Conservation (phyloP, 441 rosid genomes). For the Hura crepitans region DNA sequence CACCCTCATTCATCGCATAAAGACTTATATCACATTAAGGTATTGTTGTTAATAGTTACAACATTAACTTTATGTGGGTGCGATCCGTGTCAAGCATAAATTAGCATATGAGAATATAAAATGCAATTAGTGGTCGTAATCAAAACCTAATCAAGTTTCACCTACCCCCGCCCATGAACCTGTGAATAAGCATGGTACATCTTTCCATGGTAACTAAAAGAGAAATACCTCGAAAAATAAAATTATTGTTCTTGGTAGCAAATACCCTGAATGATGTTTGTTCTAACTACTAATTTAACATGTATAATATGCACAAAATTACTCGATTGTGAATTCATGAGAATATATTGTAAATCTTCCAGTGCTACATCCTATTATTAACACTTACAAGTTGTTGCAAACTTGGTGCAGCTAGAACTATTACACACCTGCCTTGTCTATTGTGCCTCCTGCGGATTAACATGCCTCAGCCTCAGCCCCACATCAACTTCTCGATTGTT, state of each 20-base stretch:
- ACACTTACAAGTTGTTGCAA: slow-evolving; percentile 10
- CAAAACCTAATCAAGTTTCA: no score
- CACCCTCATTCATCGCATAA: neutral
- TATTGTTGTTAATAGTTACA: neutral
- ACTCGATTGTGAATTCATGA: slow-evolving; percentile 1
- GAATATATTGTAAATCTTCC: slow-evolving; percentile 3
- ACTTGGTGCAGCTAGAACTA: slow-evolving; percentile 12
- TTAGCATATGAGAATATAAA: neutral
- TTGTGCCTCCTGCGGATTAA: slow-evolving; percentile 37
- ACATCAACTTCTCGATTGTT: slow-evolving; percentile 45
- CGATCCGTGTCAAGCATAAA: neutral
- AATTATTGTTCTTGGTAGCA: neutral
- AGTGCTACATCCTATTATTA: slow-evolving; percentile 17
- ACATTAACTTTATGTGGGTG: neutral
- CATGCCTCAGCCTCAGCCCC: slow-evolving; percentile 59
- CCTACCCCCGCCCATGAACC: no score
- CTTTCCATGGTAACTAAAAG: neutral
- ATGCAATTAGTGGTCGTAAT: neutral
- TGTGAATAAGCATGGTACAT: neutral
- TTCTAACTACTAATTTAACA: slow-evolving; percentile 21
- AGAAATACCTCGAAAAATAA: neutral
- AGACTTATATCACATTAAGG: neutral
- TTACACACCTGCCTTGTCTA: slow-evolving; percentile 4
- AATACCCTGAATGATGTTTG: neutral
- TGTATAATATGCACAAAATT: slow-evolving; percentile 36